phyloP scores from a whole-genome alignment of 83 land plant species.

The Picea abies region DNA sequence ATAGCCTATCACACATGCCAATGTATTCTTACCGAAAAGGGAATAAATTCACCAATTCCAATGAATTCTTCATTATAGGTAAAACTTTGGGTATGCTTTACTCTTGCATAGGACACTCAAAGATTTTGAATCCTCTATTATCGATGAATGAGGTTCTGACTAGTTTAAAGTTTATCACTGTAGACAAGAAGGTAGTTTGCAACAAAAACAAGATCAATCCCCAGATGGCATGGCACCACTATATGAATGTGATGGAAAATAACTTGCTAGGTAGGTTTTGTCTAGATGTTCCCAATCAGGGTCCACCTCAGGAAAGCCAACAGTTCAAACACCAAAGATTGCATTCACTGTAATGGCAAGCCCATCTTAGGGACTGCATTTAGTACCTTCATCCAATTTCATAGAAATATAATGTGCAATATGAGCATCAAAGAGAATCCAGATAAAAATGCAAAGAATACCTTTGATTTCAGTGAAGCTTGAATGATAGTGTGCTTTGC shows the following conservation, averaged over 20 bases:
- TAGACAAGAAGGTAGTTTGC: background rate
- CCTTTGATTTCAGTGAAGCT: constrained; percentile 47
- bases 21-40: background rate
- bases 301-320: background rate
- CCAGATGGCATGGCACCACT: background rate
- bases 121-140: background rate
- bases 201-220: constrained; percentile 8
- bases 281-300: background rate
- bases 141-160: background rate
- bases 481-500: constrained; percentile 68
- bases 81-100: background rate
- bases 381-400: background rate
- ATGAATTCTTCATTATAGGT: background rate
- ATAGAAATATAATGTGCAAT: background rate
- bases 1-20: background rate
- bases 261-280: background rate
- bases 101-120: background rate
- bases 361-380: background rate
- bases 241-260: background rate
- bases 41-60: background rate
- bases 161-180: background rate
- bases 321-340: background rate
- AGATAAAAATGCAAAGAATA: constrained; percentile 5
- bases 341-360: background rate
- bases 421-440: background rate